Conservation (phyloP, 495 filamentous ascomycete genomes). For the Xylaria curta region DNA sequence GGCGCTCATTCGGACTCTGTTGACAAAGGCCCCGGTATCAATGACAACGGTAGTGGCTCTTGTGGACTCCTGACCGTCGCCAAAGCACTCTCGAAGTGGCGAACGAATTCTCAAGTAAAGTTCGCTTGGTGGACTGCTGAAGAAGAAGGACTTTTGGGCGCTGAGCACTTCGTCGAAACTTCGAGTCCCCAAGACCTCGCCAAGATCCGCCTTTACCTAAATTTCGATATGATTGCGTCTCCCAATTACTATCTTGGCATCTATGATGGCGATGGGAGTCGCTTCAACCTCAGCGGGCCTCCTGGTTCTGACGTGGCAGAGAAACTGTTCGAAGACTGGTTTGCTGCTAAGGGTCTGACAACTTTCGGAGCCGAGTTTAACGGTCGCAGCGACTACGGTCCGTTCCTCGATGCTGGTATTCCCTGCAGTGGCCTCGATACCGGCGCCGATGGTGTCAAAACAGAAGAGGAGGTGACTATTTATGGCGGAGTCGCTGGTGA, state of each 20-base stretch:
- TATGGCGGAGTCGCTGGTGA: constrained; percentile 69
- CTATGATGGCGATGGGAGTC: constrained; percentile 73
- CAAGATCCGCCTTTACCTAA: constrained; percentile 71
- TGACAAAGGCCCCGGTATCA: constrained; percentile 66
- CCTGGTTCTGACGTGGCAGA: constrained; percentile 68
- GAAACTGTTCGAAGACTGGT: constrained; percentile 68
- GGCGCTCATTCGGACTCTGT: constrained; percentile 77
- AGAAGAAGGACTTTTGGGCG: constrained; percentile 70
- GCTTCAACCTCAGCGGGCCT: constrained; percentile 68
- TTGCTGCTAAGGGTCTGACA: constrained; percentile 47
- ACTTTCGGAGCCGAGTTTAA: constrained; percentile 62
- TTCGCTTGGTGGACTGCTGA: constrained; percentile 76
- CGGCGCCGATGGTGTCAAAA: constrained; percentile 72
- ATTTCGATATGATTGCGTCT: constrained; percentile 81
- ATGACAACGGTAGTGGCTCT: constrained; percentile 71
- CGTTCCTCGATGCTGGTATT: constrained; percentile 69
- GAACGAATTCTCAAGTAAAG: constrained; percentile 69
- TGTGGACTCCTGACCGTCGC: constrained; percentile 70
- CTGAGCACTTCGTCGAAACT: constrained; percentile 60
- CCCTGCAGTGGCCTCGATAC: constrained; percentile 72
- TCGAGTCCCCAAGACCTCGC: constrained; percentile 48
- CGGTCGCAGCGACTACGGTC: constrained; percentile 72
- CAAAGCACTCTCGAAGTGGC: constrained; percentile 62
- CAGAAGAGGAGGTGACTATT: constrained; percentile 57
- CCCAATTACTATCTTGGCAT: constrained; percentile 73